phyloP scores from a whole-genome alignment of 805 yeast genomes.

The Lipomyces oligophaga region DNA sequence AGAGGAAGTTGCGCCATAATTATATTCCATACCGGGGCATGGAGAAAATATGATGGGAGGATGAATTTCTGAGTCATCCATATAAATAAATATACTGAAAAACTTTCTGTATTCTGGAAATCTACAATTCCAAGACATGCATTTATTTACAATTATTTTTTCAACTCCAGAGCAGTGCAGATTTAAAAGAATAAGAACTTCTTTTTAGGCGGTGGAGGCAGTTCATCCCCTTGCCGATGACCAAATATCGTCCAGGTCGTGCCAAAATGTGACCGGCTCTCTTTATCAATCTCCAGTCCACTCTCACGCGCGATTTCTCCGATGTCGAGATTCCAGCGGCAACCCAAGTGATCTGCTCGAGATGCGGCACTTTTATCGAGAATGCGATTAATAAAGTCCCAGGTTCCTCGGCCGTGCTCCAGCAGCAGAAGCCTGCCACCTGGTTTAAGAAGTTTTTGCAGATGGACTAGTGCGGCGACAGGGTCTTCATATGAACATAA shows the following conservation, averaged over 20 bases:
- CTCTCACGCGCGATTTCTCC: conserved; percentile 80
- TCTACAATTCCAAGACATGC: no score
- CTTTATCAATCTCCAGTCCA: conserved; percentile 77
- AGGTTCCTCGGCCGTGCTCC: conserved; percentile 89
- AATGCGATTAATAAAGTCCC: conserved; percentile 69
- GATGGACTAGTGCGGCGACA: conserved; percentile 69
- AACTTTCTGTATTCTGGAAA: no score
- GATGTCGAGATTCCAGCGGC: conserved; percentile 95
- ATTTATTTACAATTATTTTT: no score
- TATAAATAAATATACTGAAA: no score
- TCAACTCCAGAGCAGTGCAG: background rate
- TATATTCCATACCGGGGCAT: no score
- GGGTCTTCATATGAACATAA: conserved; percentile 96
- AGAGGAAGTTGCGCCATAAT: no score
- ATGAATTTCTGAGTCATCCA: no score
- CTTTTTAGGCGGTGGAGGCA: conserved; percentile 15
- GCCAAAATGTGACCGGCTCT: conserved; percentile 80
- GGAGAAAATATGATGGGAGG: no score
- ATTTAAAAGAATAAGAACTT: conserved; percentile 21
- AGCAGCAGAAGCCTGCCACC: conserved; percentile 83
- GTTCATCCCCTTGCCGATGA: conserved; percentile 25
- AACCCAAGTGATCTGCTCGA: conserved; percentile 90
- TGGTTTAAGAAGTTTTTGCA: conserved; percentile 70
- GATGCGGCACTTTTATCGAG: conserved; percentile 79
- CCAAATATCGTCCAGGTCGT: conserved; percentile 53